These are phyloP conservation scores for Cystoisospora suis DNA, from an alignment of 169 alveolate genomes.

Conservation along the genomic window DNA sequence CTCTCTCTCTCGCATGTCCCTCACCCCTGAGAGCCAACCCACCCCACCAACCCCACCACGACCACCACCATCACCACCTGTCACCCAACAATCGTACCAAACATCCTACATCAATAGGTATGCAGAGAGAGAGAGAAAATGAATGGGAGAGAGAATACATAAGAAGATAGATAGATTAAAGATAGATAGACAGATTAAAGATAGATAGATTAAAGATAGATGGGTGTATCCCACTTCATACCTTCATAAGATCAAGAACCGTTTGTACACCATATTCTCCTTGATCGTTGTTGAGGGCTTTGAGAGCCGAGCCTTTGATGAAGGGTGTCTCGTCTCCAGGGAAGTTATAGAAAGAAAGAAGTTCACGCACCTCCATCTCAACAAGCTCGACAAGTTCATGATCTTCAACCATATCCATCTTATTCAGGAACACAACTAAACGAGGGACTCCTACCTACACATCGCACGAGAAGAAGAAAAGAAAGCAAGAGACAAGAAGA, in stretches of 20 bases:
- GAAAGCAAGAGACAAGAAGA: not conserved
- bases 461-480: not conserved
- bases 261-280: slow-evolving; percentile 78
- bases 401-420: slow-evolving; percentile 92
- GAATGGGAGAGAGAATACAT: not conserved
- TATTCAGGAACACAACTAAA: slow-evolving; percentile 90
- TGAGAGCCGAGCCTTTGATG: slow-evolving; percentile 92
- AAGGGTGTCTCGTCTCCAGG: slow-evolving; percentile 84
- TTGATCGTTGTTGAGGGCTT: slow-evolving; percentile 83
- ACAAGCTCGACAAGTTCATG: slow-evolving; percentile 93
- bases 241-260: slow-evolving; percentile 82
- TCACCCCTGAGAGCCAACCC: no score
- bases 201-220: not conserved
- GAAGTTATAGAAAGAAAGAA: slow-evolving; percentile 40
- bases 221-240: not conserved
- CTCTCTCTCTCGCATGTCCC: no score
- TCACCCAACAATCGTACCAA: no score
- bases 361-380: slow-evolving; percentile 89
- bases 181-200: not conserved
- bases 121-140: not conserved
- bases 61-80: no score
- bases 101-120: not conserved
- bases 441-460: slow-evolving; percentile 69
- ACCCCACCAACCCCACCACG: no score
- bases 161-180: not conserved